Percentiles rank a stretch among this genome's conserved stretches.
phyloP scores from a whole-genome alignment of 306 rosid genomes.

The Datisca glomerata region DNA sequence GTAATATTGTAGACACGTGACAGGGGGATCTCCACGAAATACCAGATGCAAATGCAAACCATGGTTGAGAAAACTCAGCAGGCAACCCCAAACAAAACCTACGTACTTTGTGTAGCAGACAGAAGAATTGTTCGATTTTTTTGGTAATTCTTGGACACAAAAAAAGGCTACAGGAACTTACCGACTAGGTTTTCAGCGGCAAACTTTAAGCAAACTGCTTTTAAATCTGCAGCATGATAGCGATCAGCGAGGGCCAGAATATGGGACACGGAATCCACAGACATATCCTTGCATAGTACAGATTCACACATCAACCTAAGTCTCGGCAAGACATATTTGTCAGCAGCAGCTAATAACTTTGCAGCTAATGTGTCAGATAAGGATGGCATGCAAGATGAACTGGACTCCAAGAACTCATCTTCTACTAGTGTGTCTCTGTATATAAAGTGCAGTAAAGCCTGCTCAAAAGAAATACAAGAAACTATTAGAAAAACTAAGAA shows the following conservation, averaged over 20 bases:
- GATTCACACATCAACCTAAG: slow-evolving; percentile 91
- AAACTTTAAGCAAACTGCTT: slow-evolving; percentile 82
- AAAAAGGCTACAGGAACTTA: slow-evolving; percentile 24
- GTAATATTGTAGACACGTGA: no score
- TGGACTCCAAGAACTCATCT: slow-evolving; percentile 61
- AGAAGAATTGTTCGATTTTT: neutral
- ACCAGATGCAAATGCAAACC: no score
- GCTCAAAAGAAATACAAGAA: slow-evolving; percentile 25
- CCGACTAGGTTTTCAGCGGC: slow-evolving; percentile 92
- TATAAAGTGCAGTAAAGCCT: slow-evolving; percentile 90
- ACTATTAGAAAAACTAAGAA: slow-evolving; percentile 11
- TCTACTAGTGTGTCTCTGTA: slow-evolving; percentile 72
- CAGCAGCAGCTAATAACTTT: slow-evolving; percentile 86
- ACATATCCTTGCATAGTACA: slow-evolving; percentile 83
- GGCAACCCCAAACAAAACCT: no score
- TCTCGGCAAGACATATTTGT: slow-evolving; percentile 72
- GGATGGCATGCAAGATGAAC: slow-evolving; percentile 47
- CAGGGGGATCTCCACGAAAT: no score
- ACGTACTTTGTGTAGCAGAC: no score
- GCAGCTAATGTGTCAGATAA: slow-evolving; percentile 66
- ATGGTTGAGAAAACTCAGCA: no score
- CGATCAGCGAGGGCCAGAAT: slow-evolving; percentile 87
- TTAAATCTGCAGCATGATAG: slow-evolving; percentile 66
- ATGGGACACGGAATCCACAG: slow-evolving; percentile 80
- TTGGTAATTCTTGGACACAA: neutral